A percentile compares a stretch with the other conserved stretches of the same genome.
phyloP scores from a whole-genome alignment of 495 filamentous ascomycete species.

The Podospora pseudopauciseta region DNA sequence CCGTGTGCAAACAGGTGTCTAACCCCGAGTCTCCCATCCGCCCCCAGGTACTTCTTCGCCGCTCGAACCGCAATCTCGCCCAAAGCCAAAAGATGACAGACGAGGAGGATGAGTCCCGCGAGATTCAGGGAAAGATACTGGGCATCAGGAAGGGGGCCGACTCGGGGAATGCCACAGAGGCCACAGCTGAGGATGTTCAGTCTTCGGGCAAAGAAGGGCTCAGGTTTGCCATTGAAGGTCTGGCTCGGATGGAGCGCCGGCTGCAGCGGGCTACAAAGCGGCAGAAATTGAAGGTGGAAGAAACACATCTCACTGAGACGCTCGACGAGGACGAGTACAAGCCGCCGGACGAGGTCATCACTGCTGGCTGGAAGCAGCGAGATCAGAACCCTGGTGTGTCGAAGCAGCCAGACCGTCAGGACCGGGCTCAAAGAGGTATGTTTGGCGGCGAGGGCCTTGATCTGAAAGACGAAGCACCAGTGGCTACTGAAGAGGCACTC shows the following conservation, averaged over 20 bases:
- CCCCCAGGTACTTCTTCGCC: conserved; percentile 26
- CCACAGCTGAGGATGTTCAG: conserved; percentile 8
- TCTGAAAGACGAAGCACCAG: neutral
- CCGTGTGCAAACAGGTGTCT: neutral
- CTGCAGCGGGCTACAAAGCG: conserved; percentile 26
- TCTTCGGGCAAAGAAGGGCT: conserved; percentile 22
- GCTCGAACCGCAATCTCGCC: conserved; percentile 23
- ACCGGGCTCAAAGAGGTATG: neutral
- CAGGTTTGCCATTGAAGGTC: conserved; percentile 28
- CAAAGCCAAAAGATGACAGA: conserved; percentile 8
- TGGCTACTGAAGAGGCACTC: conserved; percentile 27
- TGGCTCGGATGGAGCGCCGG: conserved; percentile 31
- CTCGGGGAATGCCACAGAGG: neutral
- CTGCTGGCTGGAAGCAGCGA: neutral
- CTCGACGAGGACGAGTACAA: neutral
- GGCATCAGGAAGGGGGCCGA: conserved; percentile 11
- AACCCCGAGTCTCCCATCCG: conserved; percentile 1
- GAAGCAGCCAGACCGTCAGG: neutral
- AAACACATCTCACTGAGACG: neutral
- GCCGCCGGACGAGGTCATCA: neutral
- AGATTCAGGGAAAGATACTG: conserved; percentile 22
- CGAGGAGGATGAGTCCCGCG: conserved; percentile 8
- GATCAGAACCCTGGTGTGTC: neutral
- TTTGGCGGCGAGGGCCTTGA: neutral
- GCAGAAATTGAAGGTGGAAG: conserved; percentile 32